These are phyloP conservation scores for Aureoboletus auriporus DNA, from an alignment of 768 basidiomycete species.

Conservation along the genomic window DNA sequence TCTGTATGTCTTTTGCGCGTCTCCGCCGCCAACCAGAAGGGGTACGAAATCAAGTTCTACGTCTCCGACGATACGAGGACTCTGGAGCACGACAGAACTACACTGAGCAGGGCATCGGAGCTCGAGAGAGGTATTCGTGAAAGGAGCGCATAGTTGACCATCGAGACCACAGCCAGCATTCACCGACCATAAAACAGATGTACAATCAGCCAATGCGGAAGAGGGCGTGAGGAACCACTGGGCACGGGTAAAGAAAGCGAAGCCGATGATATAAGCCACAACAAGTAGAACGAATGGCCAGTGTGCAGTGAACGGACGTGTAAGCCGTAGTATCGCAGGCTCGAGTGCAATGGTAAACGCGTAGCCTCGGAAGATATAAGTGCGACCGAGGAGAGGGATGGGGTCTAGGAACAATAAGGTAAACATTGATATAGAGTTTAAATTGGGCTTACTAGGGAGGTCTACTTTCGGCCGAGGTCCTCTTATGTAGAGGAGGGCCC, in stretches of 20 bases:
- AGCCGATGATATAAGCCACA: constrained; percentile 61
- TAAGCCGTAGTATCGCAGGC: constrained; percentile 45
- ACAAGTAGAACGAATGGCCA: constrained; percentile 55
- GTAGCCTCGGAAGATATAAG: constrained; percentile 35
- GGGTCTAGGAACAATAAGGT: constrained; percentile 37
- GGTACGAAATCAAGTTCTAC: constrained; percentile 64
- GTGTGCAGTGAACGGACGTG: constrained; percentile 46
- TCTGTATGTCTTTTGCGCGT: constrained; percentile 65
- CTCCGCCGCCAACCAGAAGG: constrained; percentile 84
- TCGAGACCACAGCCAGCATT: constrained; percentile 74
- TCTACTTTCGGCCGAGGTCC: constrained; percentile 59
- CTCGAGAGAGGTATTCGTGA: constrained; percentile 55
- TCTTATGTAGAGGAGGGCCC: constrained; percentile 37
- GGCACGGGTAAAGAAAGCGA: constrained; percentile 68
- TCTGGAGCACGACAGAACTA: constrained; percentile 57
- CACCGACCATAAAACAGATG: constrained; percentile 64
- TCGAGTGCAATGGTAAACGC: constrained; percentile 50
- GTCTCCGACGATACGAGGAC: constrained; percentile 70
- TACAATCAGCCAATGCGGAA: constrained; percentile 62
- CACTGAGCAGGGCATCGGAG: constrained; percentile 83
- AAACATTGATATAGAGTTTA: background rate
- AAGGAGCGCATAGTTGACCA: constrained; percentile 62
- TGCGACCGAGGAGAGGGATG: constrained; percentile 50
- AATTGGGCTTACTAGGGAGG: constrained; percentile 37
- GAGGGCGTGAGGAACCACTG: constrained; percentile 70